Evolutionary conservation across 352 stramenopile species (phyloP).

Genomic region (Albugo candida): DNA sequence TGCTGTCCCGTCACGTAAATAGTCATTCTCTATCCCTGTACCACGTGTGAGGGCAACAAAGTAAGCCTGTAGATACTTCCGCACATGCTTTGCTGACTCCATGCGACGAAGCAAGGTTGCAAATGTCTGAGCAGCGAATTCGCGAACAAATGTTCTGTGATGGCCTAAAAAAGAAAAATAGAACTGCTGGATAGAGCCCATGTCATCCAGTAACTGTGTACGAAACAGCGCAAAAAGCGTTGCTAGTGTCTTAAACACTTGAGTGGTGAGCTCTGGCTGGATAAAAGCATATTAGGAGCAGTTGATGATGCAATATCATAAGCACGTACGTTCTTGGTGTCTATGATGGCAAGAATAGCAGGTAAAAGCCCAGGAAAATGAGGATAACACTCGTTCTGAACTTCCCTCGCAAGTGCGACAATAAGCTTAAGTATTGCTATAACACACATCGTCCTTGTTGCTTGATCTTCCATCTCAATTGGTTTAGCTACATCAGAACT

Average conservation of each 20-base stretch:
- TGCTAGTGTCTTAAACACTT: constrained; percentile 82
- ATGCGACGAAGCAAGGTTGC: constrained; percentile 66
- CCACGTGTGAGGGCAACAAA: constrained; percentile 57
- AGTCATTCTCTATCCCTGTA: constrained; percentile 27
- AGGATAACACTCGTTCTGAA: constrained; percentile 76
- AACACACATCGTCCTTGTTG: constrained; percentile 55
- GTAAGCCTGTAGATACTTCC: constrained; percentile 60
- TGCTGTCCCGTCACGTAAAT: constrained; percentile 70
- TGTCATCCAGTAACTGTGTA: constrained; percentile 66
- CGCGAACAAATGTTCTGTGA: constrained; percentile 66
- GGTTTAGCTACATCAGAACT: too few relatives aligned
- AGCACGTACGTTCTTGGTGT: constrained; percentile 59
- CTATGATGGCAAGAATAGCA: constrained; percentile 51
- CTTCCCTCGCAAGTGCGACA: constrained; percentile 55
- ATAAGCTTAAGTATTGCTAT: constrained; percentile 64
- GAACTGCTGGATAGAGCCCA: constrained; percentile 79
- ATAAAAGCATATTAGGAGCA: background rate
- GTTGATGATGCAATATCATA: background rate
- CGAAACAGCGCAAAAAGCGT: constrained; percentile 80
- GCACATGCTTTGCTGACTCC: constrained; percentile 47
- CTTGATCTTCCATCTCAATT: constrained; percentile 14
- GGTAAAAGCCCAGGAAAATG: constrained; percentile 44
- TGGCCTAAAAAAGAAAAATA: constrained; percentile 81
- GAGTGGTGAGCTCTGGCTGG: constrained; percentile 71
- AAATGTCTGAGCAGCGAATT: constrained; percentile 77